Evolutionary conservation across 2,329 filamentous ascomycete species (phyloP).

Genomic region (Ilyonectria robusta): DNA sequence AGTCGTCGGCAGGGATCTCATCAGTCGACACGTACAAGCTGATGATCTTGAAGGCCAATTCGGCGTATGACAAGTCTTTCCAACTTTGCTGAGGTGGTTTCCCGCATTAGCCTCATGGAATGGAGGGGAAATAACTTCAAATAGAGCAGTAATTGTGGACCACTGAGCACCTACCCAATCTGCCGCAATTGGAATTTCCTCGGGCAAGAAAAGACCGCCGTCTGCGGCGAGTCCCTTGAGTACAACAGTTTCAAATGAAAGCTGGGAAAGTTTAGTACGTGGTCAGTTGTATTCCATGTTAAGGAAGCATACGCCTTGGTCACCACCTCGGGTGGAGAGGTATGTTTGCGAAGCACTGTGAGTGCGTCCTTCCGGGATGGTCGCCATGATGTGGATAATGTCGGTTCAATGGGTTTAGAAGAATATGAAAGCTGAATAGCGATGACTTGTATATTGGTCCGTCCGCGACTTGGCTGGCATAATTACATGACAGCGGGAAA

Average conservation of each 20-base stretch:
- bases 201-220: slow-evolving; percentile 72
- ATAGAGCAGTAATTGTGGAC: neutral
- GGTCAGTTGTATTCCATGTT: neutral
- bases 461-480: neutral
- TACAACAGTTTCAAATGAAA: slow-evolving; percentile 89
- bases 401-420: neutral
- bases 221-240: slow-evolving; percentile 87
- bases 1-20: slow-evolving; percentile 78
- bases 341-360: slow-evolving; percentile 16
- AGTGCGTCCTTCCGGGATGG: neutral
- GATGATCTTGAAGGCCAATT: slow-evolving; percentile 77
- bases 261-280: slow-evolving; percentile 59
- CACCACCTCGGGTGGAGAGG: slow-evolving; percentile 17
- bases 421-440: neutral
- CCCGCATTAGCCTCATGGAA: slow-evolving; percentile 5
- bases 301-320: slow-evolving; percentile 7
- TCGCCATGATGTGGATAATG: neutral
- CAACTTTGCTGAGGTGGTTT: slow-evolving; percentile 7
- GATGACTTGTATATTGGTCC: neutral
- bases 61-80: slow-evolving; percentile 19
- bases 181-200: slow-evolving; percentile 18
- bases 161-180: slow-evolving; percentile 14
- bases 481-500: neutral
- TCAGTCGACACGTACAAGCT: slow-evolving; percentile 83
- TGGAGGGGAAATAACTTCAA: neutral